A percentile compares a stretch with the other conserved stretches of the same genome.
These are phyloP conservation scores for Cryphonectria naterciae DNA, from an alignment of 2,329 filamentous ascomycete genomes.

Conservation along the genomic window DNA sequence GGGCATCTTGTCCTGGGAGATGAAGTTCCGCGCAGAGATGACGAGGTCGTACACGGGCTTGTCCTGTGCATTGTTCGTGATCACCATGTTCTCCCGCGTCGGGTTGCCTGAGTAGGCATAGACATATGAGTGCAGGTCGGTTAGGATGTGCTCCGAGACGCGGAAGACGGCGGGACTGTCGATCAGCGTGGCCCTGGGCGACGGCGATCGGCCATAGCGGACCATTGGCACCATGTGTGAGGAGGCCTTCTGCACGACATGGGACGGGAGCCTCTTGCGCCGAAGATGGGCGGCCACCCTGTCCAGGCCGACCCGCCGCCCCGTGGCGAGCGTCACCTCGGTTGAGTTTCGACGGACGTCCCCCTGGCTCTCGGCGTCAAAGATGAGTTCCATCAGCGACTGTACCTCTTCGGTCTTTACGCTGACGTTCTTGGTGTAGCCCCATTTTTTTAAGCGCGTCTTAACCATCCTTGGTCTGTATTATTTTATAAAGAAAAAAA, in stretches of 20 bases:
- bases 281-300: constrained; percentile 27
- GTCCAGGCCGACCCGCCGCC: constrained; percentile 27
- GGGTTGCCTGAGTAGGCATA: constrained; percentile 18
- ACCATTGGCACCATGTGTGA: constrained; percentile 7
- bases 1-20: constrained; percentile 19
- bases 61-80: background rate
- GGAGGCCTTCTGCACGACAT: constrained; percentile 11
- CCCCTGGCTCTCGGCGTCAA: constrained; percentile 26
- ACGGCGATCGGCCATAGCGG: constrained; percentile 17
- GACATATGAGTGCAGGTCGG: constrained; percentile 26
- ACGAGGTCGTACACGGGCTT: constrained; percentile 18
- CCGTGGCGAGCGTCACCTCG: constrained; percentile 27
- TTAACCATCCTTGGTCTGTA: constrained; percentile 27
- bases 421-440: constrained; percentile 30
- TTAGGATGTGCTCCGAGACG: constrained; percentile 25
- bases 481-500: background rate
- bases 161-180: constrained; percentile 23
- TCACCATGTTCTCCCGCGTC: constrained; percentile 1
- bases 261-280: constrained; percentile 24
- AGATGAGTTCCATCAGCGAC: constrained; percentile 25
- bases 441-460: constrained; percentile 30
- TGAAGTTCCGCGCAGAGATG: constrained; percentile 21
- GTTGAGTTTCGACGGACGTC: constrained; percentile 21
- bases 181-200: constrained; percentile 16
- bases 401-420: constrained; percentile 28